phyloP scores from a whole-genome alignment of 2,329 filamentous ascomycete species.

The Colletotrichum chlorophyti region DNA sequence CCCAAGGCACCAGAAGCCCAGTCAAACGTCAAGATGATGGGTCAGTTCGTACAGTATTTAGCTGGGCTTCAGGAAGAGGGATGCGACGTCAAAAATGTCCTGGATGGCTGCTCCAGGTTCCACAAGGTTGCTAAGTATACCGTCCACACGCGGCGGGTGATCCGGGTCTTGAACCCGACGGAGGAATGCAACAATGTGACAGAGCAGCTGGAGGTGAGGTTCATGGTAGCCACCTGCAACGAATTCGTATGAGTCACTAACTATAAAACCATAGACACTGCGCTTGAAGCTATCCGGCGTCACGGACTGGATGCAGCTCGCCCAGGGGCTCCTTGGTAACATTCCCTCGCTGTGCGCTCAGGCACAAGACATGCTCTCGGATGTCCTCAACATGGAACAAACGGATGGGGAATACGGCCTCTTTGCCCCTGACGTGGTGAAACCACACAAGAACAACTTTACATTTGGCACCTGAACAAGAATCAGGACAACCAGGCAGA shows the following conservation, averaged over 20 bases:
- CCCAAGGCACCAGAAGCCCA: slow-evolving; percentile 7
- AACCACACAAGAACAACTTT: slow-evolving; percentile 11
- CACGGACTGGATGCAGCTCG: slow-evolving; percentile 20
- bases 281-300: slow-evolving; percentile 14
- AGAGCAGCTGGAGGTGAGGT: slow-evolving; percentile 21
- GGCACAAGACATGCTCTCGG: slow-evolving; percentile 5
- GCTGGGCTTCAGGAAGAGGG: slow-evolving; percentile 17
- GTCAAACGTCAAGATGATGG: slow-evolving; percentile 8
- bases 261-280: neutral
- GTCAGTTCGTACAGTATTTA: slow-evolving; percentile 18
- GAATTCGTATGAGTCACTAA: neutral
- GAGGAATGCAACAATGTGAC: slow-evolving; percentile 14
- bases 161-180: neutral
- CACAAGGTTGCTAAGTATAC: slow-evolving; percentile 20
- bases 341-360: neutral
- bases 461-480: neutral
- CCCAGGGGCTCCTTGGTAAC: slow-evolving; percentile 20
- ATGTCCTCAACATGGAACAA: slow-evolving; percentile 4
- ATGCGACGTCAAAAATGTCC: neutral
- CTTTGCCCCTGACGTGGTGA: slow-evolving; percentile 3
- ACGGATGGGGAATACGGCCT: neutral
- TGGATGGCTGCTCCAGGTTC: slow-evolving; percentile 22
- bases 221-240: no score
- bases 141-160: slow-evolving; percentile 10
- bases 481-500: no score